Evolutionary conservation across 1,284 basidiomycete genomes (phyloP).

Genomic region (Sphaerobolus stellatus): DNA sequence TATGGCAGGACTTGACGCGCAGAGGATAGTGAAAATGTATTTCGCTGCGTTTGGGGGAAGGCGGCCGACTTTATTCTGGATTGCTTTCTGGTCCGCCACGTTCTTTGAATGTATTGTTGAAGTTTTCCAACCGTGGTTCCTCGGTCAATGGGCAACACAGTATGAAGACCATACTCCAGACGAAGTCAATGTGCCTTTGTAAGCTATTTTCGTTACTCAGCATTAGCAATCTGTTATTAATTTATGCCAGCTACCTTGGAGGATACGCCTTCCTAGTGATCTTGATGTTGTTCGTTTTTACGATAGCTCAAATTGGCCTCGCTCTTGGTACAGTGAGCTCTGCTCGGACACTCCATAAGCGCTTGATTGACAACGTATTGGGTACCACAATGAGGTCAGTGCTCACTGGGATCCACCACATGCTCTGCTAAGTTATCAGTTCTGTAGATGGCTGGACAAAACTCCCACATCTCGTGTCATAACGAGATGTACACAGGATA

Average conservation of each 20-base stretch:
- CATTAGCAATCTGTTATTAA: background rate
- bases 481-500: conserved; percentile 59
- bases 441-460: conserved; percentile 48
- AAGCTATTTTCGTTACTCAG: conserved; percentile 18
- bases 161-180: conserved; percentile 39
- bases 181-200: conserved; percentile 41
- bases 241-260: background rate
- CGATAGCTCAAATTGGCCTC: background rate
- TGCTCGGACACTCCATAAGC: background rate
- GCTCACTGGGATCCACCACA: background rate
- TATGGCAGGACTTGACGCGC: background rate
- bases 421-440: background rate
- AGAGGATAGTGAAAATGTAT: conserved; percentile 19
- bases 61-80: conserved; percentile 19
- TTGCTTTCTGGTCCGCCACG: conserved; percentile 27
- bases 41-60: conserved; percentile 24
- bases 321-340: background rate
- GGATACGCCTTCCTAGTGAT: background rate
- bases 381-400: background rate
- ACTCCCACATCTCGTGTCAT: conserved; percentile 57
- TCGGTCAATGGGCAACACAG: conserved; percentile 59
- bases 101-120: conserved; percentile 27
- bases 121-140: conserved; percentile 52
- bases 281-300: background rate
- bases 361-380: background rate